Base-by-base conservation (phyloP, 148 eudicot genomes). In the Spergularia bocconei region DNA sequence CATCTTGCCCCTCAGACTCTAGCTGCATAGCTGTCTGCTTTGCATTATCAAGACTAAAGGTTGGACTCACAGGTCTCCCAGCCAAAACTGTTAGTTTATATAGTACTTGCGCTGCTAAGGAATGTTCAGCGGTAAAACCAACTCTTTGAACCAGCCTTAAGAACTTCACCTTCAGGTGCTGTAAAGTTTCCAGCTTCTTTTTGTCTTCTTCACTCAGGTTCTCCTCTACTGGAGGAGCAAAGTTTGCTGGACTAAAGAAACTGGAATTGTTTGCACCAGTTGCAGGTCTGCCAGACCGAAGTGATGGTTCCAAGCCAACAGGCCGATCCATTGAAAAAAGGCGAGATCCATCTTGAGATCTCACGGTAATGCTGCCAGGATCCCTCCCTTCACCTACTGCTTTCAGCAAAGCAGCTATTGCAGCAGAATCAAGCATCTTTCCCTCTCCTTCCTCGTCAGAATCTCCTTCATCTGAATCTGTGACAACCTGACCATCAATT, bases 241-340 rank as follows among this genome's bases (percentile, higher is more conserved):
- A 77, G 79, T 77, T 72, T 11, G 88, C 57, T 16, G 86, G 81
- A 80, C 75, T 58, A 16, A 92, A 80, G 81, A 90, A 50, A 71
- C 66, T 81, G 62, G 97, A 82, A 50, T 80, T 88, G 76, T 61
- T 83, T 19, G 85, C 78, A 56, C 87, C 76, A 39, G 87, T 61
- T 56, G 85, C 79, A 44, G 98, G 90, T 62, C 90, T 87, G 54
- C 82, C 66, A 67, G 96, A 63, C 60, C 89, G 88, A 41, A 85
- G 78, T 16, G 97, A 86, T 61, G 96, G 83, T 54, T 96, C 99
- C 80, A 95, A 81, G 29, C 99, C 99, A 74, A 93, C 97, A 8
- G 99, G 99, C 12, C 97, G 93, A 84, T 95, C 99, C 61, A 95
- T 87, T 3, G 97, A 87, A 87, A 95, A 95, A 75, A 90, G 93